Evolutionary conservation across 768 basidiomycete species (phyloP).

Genomic region (Suillus clintonianus): DNA sequence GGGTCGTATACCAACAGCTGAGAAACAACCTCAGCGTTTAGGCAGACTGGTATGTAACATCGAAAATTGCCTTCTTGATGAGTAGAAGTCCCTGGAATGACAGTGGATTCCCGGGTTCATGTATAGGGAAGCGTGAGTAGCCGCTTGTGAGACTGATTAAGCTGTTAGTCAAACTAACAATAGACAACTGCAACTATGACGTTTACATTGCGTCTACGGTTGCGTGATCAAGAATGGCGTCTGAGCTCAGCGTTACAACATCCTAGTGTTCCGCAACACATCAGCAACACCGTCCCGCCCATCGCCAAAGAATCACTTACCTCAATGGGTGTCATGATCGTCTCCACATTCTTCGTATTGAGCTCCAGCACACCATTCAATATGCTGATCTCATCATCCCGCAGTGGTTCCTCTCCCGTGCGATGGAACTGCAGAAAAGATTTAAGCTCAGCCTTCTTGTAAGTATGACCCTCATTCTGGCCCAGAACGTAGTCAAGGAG

Average conservation of each 20-base stretch:
- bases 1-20: slow-evolving; percentile 91
- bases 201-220: slow-evolving; percentile 75
- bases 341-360: slow-evolving; percentile 71
- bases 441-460: slow-evolving; percentile 81
- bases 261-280: slow-evolving; percentile 48
- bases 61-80: slow-evolving; percentile 67
- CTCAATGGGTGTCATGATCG: slow-evolving; percentile 82
- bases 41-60: slow-evolving; percentile 7
- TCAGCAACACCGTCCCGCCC: slow-evolving; percentile 20
- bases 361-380: slow-evolving; percentile 80
- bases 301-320: slow-evolving; percentile 31
- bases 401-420: slow-evolving; percentile 69
- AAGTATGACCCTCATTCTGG: slow-evolving; percentile 66
- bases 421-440: slow-evolving; percentile 82
- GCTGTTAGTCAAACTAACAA: slow-evolving; percentile 7
- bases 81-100: slow-evolving; percentile 83
- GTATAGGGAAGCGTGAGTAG: slow-evolving; percentile 91
- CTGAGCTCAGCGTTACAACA: slow-evolving; percentile 76
- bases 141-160: slow-evolving; percentile 66
- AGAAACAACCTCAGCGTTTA: slow-evolving; percentile 6
- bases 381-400: slow-evolving; percentile 82
- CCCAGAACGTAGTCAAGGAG: slow-evolving; percentile 85
- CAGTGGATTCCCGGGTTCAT: slow-evolving; percentile 65
- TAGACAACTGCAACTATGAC: slow-evolving; percentile 6
- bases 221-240: slow-evolving; percentile 76